Conservation (phyloP, 2,329 filamentous ascomycete genomes). For the Dactylellina leptospora region DNA sequence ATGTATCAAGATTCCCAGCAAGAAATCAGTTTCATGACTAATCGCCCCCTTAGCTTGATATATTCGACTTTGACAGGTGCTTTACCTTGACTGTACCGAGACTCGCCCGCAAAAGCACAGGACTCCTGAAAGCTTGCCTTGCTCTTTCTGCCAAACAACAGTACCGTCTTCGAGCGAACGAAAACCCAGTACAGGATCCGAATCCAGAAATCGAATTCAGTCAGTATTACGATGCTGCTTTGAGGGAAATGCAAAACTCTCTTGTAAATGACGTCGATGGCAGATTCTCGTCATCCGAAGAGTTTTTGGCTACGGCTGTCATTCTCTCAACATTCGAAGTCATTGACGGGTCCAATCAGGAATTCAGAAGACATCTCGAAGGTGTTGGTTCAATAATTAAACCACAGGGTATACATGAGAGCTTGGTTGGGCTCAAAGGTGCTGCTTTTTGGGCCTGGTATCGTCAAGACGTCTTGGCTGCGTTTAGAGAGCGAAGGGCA, state of each 20-base stretch:
- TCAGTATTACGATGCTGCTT: slow-evolving; percentile 57
- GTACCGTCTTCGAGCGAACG: slow-evolving; percentile 45
- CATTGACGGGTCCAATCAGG: slow-evolving; percentile 58
- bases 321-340: slow-evolving; percentile 59
- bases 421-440: slow-evolving; percentile 56
- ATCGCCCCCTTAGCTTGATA: slow-evolving; percentile 36
- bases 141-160: slow-evolving; percentile 51
- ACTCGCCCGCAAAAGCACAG: slow-evolving; percentile 42
- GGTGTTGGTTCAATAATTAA: slow-evolving; percentile 58
- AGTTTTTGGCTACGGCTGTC: slow-evolving; percentile 57
- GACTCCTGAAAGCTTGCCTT: slow-evolving; percentile 44
- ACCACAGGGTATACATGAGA: slow-evolving; percentile 58
- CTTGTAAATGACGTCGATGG: slow-evolving; percentile 43
- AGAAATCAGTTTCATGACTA: neutral
- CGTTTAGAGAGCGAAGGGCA: slow-evolving; percentile 58
- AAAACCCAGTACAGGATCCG: slow-evolving; percentile 29
- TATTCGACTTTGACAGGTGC: slow-evolving; percentile 51
- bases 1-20: neutral
- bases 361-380: slow-evolving; percentile 58
- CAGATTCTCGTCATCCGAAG: slow-evolving; percentile 51
- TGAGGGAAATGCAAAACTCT: slow-evolving; percentile 55
- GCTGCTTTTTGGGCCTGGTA: slow-evolving; percentile 59
- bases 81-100: slow-evolving; percentile 42
- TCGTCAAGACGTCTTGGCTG: slow-evolving; percentile 58
- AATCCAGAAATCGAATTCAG: slow-evolving; percentile 55